These are phyloP conservation scores for Fagus crenata DNA, from an alignment of 306 rosid genomes.

Conservation along the genomic window DNA sequence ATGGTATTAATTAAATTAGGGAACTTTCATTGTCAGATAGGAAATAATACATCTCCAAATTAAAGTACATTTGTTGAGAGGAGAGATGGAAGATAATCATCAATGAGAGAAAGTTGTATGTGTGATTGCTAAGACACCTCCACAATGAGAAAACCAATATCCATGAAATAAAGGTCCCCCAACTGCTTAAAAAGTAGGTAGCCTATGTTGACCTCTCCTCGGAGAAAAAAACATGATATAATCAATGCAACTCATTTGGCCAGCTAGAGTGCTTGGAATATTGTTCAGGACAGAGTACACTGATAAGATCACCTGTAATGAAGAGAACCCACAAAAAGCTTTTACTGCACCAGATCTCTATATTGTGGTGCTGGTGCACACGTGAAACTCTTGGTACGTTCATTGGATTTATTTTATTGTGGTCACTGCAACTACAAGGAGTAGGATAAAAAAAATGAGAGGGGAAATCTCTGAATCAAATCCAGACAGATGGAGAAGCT, in stretches of 20 bases:
- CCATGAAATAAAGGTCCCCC: not conserved
- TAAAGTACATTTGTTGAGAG: not conserved
- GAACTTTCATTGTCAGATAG: not conserved
- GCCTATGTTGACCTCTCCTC: conserved; percentile 33
- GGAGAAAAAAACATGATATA: conserved; percentile 31
- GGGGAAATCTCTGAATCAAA: conserved; percentile 17
- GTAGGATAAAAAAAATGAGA: conserved; percentile 34
- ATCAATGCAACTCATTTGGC: conserved; percentile 48
- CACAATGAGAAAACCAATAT: not conserved
- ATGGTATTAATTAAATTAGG: not conserved
- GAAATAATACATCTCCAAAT: not conserved
- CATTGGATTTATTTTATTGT: conserved; percentile 39
- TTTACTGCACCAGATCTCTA: conserved; percentile 33
- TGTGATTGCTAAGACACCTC: not conserved
- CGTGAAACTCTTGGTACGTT: conserved; percentile 41
- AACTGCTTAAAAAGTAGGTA: conserved; percentile 19
- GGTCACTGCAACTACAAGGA: conserved; percentile 29
- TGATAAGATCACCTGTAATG: conserved; percentile 32
- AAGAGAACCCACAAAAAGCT: conserved; percentile 27
- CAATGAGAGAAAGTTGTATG: not conserved
- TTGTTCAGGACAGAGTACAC: conserved; percentile 62
- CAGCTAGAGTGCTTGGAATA: conserved; percentile 58
- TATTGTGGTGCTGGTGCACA: conserved; percentile 37
- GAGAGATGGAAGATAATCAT: not conserved
- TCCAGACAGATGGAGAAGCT: conserved; percentile 20